Conservation (phyloP, 1,139 yeast genomes). For the Candida tropicalis region DNA sequence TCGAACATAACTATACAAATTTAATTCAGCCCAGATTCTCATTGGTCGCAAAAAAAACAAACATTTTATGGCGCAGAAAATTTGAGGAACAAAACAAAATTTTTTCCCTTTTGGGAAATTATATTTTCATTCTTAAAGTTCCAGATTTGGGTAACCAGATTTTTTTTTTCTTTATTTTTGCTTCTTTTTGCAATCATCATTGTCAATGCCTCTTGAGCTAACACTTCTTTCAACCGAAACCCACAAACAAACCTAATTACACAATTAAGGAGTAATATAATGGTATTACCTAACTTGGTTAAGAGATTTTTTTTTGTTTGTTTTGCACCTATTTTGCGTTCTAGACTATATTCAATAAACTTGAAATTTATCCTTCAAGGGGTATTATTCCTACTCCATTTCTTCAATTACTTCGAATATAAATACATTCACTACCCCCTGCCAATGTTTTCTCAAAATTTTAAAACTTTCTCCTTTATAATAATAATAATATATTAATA, state of each 20-base stretch:
- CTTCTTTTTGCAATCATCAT: constrained; percentile 2
- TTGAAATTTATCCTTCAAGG: not conserved
- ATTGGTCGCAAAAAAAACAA: not conserved
- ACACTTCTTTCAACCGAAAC: not conserved
- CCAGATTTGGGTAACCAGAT: constrained; percentile 1
- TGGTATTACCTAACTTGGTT: constrained; percentile 5
- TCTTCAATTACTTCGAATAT: not conserved
- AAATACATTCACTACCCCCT: constrained; percentile 4
- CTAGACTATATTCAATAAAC: not conserved
- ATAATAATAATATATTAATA: not conserved
- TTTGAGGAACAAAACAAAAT: not conserved
- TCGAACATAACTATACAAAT: too few relatives aligned
- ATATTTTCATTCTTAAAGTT: not conserved
- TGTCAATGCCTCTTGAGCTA: not conserved
- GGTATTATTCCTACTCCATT: not conserved
- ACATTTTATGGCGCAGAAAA: too few relatives aligned
- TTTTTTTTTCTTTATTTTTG: not conserved
- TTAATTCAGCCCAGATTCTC: too few relatives aligned
- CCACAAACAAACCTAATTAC: not conserved
- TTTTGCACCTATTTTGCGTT: not conserved
- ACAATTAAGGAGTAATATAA: not conserved
- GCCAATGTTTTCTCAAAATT: not conserved
- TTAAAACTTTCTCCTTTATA: not conserved
- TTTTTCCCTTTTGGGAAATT: constrained; percentile 6
- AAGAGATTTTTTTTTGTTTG: not conserved